Evolutionary conservation across 306 rosid genomes (phyloP).

Genomic region (Quercus engelmannii): DNA sequence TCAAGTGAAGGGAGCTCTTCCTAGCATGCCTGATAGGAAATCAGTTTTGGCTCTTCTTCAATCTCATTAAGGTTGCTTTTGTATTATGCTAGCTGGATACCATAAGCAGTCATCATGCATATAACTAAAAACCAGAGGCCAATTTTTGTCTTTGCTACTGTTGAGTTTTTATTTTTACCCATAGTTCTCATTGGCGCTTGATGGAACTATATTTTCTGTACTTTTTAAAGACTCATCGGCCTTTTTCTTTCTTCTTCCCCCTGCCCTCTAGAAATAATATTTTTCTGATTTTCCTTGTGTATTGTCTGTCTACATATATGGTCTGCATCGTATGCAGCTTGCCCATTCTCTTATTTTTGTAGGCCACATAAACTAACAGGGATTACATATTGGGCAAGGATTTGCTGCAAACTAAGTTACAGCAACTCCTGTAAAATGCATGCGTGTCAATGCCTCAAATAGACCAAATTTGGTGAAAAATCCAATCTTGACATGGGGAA

Average conservation of each 20-base stretch:
- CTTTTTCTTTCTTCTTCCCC: background rate
- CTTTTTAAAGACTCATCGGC: background rate
- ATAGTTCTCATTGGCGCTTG: background rate
- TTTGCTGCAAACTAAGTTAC: too few relatives aligned
- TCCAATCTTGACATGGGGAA: too few relatives aligned
- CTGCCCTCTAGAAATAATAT: background rate
- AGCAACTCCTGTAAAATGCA: too few relatives aligned
- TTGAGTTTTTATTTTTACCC: background rate
- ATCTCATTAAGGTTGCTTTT: conserved; percentile 35
- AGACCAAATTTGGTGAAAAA: too few relatives aligned
- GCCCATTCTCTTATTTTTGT: background rate
- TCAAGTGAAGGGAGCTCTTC: conserved; percentile 95
- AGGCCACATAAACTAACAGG: background rate
- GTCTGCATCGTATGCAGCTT: background rate
- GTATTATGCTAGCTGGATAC: background rate
- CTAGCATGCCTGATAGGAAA: conserved; percentile 87
- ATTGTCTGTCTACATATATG: background rate
- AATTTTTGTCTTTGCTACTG: background rate
- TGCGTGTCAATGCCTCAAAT: too few relatives aligned
- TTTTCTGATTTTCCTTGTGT: background rate
- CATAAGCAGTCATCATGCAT: background rate
- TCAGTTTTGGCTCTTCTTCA: conserved; percentile 68
- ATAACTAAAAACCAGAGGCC: background rate
- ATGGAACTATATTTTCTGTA: background rate
- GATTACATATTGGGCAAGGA: background rate